Evolutionary conservation across 192 early-diverging fungal genomes (phyloP), one percentile per base, ranked within the genome.

Genomic region (Umbelopsis sp.): DNA sequence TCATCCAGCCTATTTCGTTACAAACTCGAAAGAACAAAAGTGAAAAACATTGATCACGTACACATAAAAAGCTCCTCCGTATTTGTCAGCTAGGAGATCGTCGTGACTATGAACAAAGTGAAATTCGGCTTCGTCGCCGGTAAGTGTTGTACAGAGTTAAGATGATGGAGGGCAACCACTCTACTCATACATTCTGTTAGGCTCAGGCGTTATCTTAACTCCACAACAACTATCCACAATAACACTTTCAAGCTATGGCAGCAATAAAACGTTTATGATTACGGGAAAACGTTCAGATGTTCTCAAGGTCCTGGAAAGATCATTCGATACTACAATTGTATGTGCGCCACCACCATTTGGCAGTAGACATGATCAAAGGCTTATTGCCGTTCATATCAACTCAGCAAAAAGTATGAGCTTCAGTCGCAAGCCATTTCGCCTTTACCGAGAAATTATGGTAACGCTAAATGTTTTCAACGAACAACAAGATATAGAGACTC

Each of bases 111-210:
- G 31, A 62, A 29, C 17, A 62, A 62, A 34, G 56, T 62, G 16
- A 62, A 62, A 62, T 62, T 29, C 31, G 56, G 56, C 4, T 62
- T 20, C 26, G 56, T 62, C 31, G 56, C 56, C 20, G 56, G 56
- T 62, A 62, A 29, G 56, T 62, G 16, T 62, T 14, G 31, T 32
- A 49, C 47, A 49, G 26, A 34, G 2, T 4, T 31, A 62, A 26
- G 2, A 26, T 8, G 56, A 11, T 3, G 17, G 26, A n/a, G 56
- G 8, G 7, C 4, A 2, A 12, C 4, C 32, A 34, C 14, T 12
- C 26, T n/a, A 29, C 12, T 17, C n/a, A 32, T 26, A 2, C 4
- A 14, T 34, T 11, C 34, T 8, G 17, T 34, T 62, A 62, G 56
- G 56, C 7, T 22, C 56, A 29, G 56, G 56, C 14, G 17, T 62